A percentile compares a stretch with the other conserved stretches of the same genome.
Evolutionary conservation across 768 basidiomycete species (phyloP).

Genomic region (Rhodocollybia butyracea): DNA sequence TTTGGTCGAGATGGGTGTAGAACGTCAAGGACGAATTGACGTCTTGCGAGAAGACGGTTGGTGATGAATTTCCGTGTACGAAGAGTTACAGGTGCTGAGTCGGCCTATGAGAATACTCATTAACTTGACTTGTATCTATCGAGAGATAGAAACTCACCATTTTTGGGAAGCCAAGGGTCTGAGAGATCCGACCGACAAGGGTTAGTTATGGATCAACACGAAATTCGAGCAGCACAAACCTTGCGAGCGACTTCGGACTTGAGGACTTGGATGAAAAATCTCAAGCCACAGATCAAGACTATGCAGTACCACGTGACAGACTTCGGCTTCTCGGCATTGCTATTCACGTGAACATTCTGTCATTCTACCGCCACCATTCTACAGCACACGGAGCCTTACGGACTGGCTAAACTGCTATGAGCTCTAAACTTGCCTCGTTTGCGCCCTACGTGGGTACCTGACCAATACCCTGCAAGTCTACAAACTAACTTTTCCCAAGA

Average conservation of each 20-base stretch:
- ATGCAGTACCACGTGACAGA: background rate
- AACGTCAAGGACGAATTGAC: constrained; percentile 93
- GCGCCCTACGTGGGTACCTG: constrained; percentile 51
- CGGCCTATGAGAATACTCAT: constrained; percentile 55
- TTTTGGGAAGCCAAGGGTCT: constrained; percentile 22
- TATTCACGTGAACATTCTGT: background rate
- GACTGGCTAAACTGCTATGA: background rate
- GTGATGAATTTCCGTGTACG: constrained; percentile 99
- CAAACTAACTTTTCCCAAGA: constrained; percentile 27
- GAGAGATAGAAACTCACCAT: constrained; percentile 30
- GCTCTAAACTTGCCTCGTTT: constrained; percentile 44
- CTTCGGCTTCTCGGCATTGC: background rate
- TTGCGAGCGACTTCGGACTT: constrained; percentile 2
- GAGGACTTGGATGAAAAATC: constrained; percentile 1
- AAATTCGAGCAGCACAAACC: background rate
- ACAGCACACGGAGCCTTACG: no score
- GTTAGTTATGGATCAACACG: background rate
- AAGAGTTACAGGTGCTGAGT: constrained; percentile 83
- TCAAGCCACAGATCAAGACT: background rate
- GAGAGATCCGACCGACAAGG: constrained; percentile 8
- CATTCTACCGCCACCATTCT: background rate
- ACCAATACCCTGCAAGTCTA: background rate
- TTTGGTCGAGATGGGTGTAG: constrained; percentile 95
- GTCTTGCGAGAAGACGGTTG: constrained; percentile 93
- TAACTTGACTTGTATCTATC: constrained; percentile 13